Percentiles rank a stretch among this genome's conserved stretches.
phyloP scores from a whole-genome alignment of 2,329 filamentous ascomycete species.

The Alternaria conjuncta region DNA sequence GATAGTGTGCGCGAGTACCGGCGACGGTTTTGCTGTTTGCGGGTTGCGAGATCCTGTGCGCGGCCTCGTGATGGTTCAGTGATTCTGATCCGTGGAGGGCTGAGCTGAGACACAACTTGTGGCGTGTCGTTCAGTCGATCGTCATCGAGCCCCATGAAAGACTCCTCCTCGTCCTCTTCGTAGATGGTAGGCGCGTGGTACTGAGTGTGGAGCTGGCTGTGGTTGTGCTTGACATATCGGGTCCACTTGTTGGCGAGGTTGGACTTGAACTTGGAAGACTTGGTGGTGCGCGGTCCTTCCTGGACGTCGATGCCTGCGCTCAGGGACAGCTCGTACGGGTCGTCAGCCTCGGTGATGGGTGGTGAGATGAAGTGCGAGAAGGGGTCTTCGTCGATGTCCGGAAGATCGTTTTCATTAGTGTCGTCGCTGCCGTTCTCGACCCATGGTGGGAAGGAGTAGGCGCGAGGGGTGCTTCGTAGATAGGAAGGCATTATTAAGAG shows the following conservation, averaged over 20 bases:
- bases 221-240: slow-evolving; percentile 48
- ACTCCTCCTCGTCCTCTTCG: slow-evolving; percentile 43
- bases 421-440: slow-evolving; percentile 36
- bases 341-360: slow-evolving; percentile 51
- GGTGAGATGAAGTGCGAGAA: slow-evolving; percentile 53
- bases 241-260: slow-evolving; percentile 50
- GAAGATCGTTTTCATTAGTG: slow-evolving; percentile 29
- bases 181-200: slow-evolving; percentile 38
- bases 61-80: slow-evolving; percentile 46
- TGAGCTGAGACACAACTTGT: slow-evolving; percentile 37
- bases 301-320: slow-evolving; percentile 48
- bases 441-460: slow-evolving; percentile 46
- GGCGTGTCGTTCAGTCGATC: slow-evolving; percentile 41
- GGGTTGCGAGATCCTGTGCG: slow-evolving; percentile 44
- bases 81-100: slow-evolving; percentile 34
- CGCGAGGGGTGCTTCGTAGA: slow-evolving; percentile 33
- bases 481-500: slow-evolving; percentile 45
- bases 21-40: slow-evolving; percentile 38
- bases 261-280: slow-evolving; percentile 48
- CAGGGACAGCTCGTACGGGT: slow-evolving; percentile 48
- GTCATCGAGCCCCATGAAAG: slow-evolving; percentile 48
- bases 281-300: slow-evolving; percentile 38
- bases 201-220: slow-evolving; percentile 38
- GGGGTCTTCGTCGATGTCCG: slow-evolving; percentile 52
- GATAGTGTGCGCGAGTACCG: slow-evolving; percentile 46